Base-by-base conservation (phyloP, 140 eudicot genomes). In the Erigeron philadelphicus region DNA sequence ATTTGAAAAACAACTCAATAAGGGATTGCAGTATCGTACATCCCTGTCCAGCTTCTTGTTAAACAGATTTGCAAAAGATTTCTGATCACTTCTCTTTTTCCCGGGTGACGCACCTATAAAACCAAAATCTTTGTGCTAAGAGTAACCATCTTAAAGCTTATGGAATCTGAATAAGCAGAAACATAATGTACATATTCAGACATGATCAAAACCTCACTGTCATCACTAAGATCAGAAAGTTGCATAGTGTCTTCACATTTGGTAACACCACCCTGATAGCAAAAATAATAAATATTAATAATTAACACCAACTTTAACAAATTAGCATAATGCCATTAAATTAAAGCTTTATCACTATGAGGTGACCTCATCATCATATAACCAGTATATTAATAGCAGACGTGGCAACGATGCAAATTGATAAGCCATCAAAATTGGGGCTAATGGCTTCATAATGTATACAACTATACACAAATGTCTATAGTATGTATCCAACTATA, bases 181-280 rank as follows among this genome's bases (percentile, higher is more conserved):
- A 47, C 68, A 8, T 16, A 7, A 17, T 31, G 38, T 31, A 31
- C 64, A 42, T 21, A 17, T 13, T 46, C 16, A 41, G 35, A 23
- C 16, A 46, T 64, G 10, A 66, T 74, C 67, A 74, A 16, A 55
- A 74, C 10, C 78, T 74, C 67, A 74, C 78, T 66, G 23, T 55
- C 60, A 65, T 74, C 60, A 46, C 60, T 66, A 23, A 10, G 59
- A 57, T 74, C 60, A 16, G 73, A 65, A 67, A 66, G 67, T 11
- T 44, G 68, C 35, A 57, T 56, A 17, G 67, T 35, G 25, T 55
- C 73, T 58, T 65, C 67, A 25, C 17, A n/a, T 53, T 43, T 73
- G 12, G 13, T 8, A 42, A 58, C 71, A 72, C 47, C 71, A 74
- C 31, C 71, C 77, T 73, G 57, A 64, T 19, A 35, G 60, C 18